Evolutionary conservation across 2,329 filamentous ascomycete genomes (phyloP).

Genomic region (Neocatenulostroma microsporum): DNA sequence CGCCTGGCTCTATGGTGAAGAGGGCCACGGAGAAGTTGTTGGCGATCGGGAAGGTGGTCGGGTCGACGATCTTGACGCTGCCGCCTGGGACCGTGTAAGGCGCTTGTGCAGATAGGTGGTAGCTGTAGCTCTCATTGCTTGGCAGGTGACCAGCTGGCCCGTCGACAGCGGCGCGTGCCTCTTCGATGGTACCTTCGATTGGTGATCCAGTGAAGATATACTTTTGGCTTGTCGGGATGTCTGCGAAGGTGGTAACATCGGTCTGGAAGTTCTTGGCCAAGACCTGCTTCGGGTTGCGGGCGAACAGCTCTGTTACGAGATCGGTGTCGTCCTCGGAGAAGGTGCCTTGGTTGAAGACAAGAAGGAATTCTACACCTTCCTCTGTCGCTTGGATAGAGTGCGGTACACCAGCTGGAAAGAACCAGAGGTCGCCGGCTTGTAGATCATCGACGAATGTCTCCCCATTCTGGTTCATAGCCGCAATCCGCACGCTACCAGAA

Average conservation of each 20-base stretch:
- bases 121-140: conserved; percentile 28
- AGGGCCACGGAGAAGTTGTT: conserved; percentile 49
- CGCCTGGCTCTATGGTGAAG: conserved; percentile 52
- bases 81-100: conserved; percentile 49
- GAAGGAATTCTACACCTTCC: conserved; percentile 50
- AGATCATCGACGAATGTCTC: conserved; percentile 28
- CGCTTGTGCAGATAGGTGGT: conserved; percentile 41
- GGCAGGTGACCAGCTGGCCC: conserved; percentile 21
- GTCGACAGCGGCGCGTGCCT: conserved; percentile 35
- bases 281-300: conserved; percentile 29
- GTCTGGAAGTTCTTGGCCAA: conserved; percentile 37
- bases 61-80: conserved; percentile 53
- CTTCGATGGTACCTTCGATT: conserved; percentile 25
- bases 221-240: conserved; percentile 30
- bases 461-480: conserved; percentile 26
- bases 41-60: conserved; percentile 50
- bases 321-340: conserved; percentile 56
- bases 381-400: conserved; percentile 35
- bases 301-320: conserved; percentile 38
- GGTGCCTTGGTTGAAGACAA: conserved; percentile 52
- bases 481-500: conserved; percentile 24
- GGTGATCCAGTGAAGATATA: conserved; percentile 37
- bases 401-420: conserved; percentile 21
- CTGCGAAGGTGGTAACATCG: conserved; percentile 27
- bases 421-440: conserved; percentile 17